Evolutionary conservation across 768 basidiomycete genomes (phyloP), one percentile per base, ranked within the genome.

Genomic region (Tulasnella sp.): DNA sequence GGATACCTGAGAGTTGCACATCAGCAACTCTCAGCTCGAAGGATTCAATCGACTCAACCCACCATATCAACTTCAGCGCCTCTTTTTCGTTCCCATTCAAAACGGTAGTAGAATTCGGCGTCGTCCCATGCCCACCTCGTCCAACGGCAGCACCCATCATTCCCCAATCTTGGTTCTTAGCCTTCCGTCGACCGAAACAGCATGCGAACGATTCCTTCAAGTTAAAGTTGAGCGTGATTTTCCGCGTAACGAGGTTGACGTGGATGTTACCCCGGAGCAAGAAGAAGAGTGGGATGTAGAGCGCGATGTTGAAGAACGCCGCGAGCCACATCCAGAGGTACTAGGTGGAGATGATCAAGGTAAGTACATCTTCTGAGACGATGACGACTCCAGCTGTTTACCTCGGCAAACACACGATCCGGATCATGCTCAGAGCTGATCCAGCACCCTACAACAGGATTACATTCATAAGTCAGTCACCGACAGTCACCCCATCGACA

Each of bases 381-480:
- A 4, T 35, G 62, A 16, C 11, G 29, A 39, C 29, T 39, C n/a
- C 9, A 16, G 37, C 26, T 11, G 22, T 41, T 2, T 64, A 68
- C 72, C 64, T 68, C 73, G 36, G 40, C 59, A 41, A 74, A 44
- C 16, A 74, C 16, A 16, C 65, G 36, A 35, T 62, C 36, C 8
- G 32, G 29, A 9, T 52, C 44, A 64, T 71, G 74, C n/a, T 34
- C 11, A n/a, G 42, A 37, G 42, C 64, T 69, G 22, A 74, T 73
- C 73, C 73, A 74, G 32, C 73, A 74, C 73, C 73, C 73, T 72
- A 41, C n/a, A 69, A 67, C 17, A 19, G 44, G 64, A 19, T 37
- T 19, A 35, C n/a, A n/a, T n/a, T n/a, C n/a, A n/a, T n/a, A n/a
- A n/a, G n/a, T n/a, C 52, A 71, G 59, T 22, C 16, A 17, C 17